These are phyloP conservation scores for Stemphylium vesicarium DNA, from an alignment of 2,329 filamentous ascomycete species.

Conservation along the genomic window DNA sequence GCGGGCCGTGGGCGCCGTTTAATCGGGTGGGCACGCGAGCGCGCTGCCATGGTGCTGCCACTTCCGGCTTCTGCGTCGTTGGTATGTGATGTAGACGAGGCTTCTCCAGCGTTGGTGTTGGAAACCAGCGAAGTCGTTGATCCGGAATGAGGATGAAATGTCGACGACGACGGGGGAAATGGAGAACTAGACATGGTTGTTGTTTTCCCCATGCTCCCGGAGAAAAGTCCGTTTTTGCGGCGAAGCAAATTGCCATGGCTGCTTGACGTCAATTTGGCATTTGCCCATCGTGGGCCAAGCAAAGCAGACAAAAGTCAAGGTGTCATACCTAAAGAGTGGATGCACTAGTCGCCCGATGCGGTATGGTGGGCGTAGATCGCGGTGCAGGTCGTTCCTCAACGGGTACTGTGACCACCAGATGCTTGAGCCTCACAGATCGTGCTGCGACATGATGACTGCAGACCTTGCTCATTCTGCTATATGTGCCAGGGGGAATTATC, in stretches of 20 bases:
- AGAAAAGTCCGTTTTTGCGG: not conserved
- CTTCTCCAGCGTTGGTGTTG: not conserved
- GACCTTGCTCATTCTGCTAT: not conserved
- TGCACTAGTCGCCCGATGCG: not conserved
- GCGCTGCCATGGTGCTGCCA: slow-evolving; percentile 9
- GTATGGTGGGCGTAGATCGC: not conserved
- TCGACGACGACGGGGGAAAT: not conserved
- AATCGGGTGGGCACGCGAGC: slow-evolving; percentile 6
- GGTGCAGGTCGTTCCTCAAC: not conserved
- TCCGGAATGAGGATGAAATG: not conserved
- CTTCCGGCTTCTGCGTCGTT: not conserved
- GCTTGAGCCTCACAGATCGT: not conserved
- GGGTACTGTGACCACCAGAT: not conserved
- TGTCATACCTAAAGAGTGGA: not conserved
- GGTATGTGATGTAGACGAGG: not conserved
- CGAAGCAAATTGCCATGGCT: slow-evolving; percentile 4
- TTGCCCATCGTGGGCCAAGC: not conserved
- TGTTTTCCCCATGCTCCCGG: not conserved
- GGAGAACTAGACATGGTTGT: not conserved
- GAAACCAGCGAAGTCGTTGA: not conserved
- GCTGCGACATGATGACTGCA: not conserved
- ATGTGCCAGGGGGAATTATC: not conserved
- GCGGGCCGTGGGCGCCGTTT: slow-evolving; percentile 9
- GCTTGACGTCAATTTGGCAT: slow-evolving; percentile 18
- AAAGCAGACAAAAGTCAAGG: slow-evolving; percentile 7